phyloP scores from a whole-genome alignment of 2,329 filamentous ascomycete genomes.

The Fusarium ramigenum region DNA sequence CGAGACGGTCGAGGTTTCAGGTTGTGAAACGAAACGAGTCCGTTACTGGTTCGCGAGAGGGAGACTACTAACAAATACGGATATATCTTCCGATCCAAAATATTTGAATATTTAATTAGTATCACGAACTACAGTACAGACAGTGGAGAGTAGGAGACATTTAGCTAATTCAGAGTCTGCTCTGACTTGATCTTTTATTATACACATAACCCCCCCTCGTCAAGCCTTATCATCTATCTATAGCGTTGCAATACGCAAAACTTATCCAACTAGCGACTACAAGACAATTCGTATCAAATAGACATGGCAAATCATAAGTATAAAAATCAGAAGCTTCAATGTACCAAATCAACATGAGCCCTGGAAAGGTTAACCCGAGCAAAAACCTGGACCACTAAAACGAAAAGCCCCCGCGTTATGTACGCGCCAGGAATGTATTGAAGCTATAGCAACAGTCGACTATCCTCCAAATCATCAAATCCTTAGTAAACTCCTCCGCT shows the following conservation, averaged over 20 bases:
- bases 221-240: not conserved
- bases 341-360: not conserved
- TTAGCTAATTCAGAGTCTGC: not conserved
- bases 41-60: slow-evolving; percentile 31
- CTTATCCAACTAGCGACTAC: not conserved
- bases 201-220: not conserved
- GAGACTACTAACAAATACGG: not conserved
- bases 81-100: not conserved
- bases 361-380: not conserved
- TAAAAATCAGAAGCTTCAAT: not conserved
- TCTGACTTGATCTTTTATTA: not conserved
- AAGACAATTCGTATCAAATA: not conserved
- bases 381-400: not conserved
- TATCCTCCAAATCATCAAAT: not conserved
- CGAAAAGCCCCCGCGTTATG: not conserved
- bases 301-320: not conserved
- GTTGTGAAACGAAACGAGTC: slow-evolving; percentile 22
- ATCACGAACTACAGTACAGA: not conserved
- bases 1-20: slow-evolving; percentile 43
- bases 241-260: not conserved
- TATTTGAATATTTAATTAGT: not conserved
- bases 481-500: slow-evolving; percentile 51
- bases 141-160: not conserved
- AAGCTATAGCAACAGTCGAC: slow-evolving; percentile 1
- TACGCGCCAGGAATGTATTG: slow-evolving; percentile 7